Conservation (phyloP, 176 grass and related monocot genomes). For the Oryza australiensis region DNA sequence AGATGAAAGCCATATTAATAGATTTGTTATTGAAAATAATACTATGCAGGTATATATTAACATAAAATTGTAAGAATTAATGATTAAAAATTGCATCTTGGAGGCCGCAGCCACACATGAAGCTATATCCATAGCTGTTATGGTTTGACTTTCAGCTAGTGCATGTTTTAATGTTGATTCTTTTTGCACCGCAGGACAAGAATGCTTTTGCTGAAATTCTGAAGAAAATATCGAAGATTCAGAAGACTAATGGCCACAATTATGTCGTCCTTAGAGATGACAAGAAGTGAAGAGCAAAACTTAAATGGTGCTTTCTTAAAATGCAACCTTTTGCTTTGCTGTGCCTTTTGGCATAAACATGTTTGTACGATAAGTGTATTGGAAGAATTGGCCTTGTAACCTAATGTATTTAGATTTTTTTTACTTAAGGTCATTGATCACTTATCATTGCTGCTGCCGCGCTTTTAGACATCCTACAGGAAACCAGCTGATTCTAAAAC, state of each 20-base stretch:
- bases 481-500: too few species aligned
- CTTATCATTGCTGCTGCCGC: neutral
- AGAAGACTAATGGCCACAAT: conserved; percentile 76
- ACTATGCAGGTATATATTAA: neutral
- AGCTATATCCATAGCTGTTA: neutral
- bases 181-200: conserved; percentile 58
- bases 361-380: conserved; percentile 20
- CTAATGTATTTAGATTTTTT: neutral
- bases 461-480: neutral
- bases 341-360: neutral
- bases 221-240: conserved; percentile 77
- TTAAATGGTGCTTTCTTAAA: neutral
- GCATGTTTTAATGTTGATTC: neutral
- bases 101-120: neutral
- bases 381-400: conserved; percentile 10
- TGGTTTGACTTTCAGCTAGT: neutral
- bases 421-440: neutral
- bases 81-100: neutral
- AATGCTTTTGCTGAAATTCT: conserved; percentile 71
- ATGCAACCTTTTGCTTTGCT: neutral
- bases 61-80: neutral
- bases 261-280: conserved; percentile 69
- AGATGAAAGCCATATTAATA: neutral
- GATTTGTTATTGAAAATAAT: neutral
- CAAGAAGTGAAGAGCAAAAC: conserved; percentile 51